phyloP scores from a whole-genome alignment of 2,329 filamentous ascomycete species.

The Ophiostoma populinum region DNA sequence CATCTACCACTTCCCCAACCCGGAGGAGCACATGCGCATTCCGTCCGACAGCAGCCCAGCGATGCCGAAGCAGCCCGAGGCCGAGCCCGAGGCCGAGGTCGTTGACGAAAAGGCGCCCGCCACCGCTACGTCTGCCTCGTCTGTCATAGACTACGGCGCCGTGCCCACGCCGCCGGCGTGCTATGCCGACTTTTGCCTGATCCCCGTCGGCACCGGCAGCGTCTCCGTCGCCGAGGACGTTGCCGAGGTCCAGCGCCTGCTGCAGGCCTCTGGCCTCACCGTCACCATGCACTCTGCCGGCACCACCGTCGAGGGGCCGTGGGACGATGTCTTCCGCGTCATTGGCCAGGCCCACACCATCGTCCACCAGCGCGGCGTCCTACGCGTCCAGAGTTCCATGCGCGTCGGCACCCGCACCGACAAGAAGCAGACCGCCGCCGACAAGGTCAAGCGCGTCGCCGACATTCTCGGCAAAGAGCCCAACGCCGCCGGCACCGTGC shows the following conservation, averaged over 20 bases:
- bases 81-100: no score
- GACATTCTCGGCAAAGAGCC: slow-evolving; percentile 23
- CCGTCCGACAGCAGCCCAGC: no score
- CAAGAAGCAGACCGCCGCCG: slow-evolving; percentile 63
- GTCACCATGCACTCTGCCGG: slow-evolving; percentile 89
- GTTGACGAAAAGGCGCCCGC: no score
- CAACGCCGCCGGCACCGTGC: background rate
- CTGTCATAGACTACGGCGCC: slow-evolving; percentile 24
- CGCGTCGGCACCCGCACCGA: slow-evolving; percentile 71
- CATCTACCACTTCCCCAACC: no score
- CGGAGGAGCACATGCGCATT: no score
- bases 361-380: slow-evolving; percentile 59
- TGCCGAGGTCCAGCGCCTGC: slow-evolving; percentile 70
- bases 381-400: slow-evolving; percentile 78
- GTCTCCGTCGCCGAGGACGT: slow-evolving; percentile 69
- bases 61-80: no score
- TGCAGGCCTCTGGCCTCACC: slow-evolving; percentile 63
- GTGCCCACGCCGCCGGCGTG: slow-evolving; percentile 54
- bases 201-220: slow-evolving; percentile 70
- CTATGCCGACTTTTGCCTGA: slow-evolving; percentile 80
- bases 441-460: slow-evolving; percentile 54
- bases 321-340: slow-evolving; percentile 72
- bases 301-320: slow-evolving; percentile 81
- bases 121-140: background rate
- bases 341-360: slow-evolving; percentile 74